Evolutionary conservation across 768 basidiomycete genomes (phyloP), one percentile per base, ranked within the genome.

Genomic region (Infundibulicybe gibba): DNA sequence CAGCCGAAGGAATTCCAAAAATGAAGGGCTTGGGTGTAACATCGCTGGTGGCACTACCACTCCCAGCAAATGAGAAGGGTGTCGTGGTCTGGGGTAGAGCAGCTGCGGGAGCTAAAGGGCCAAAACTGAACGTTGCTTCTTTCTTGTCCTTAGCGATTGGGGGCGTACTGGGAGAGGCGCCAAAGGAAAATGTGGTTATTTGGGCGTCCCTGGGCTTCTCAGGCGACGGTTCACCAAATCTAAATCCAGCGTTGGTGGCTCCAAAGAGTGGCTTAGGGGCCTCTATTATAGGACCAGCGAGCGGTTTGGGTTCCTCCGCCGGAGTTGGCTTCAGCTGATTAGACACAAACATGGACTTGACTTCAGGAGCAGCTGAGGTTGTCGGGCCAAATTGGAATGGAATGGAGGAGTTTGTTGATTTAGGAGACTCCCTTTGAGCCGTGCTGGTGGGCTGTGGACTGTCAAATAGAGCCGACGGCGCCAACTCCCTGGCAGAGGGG

Each of bases 21-120:
- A 68, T 35, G 50, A 87, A 85, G 10, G 75, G 60, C 53, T 80
- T 81, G 5, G 77, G 67, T 8, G 68, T 67, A 50, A 76, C 72
- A n/a, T 71, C 61, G 35, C 72, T 53, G 19, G 58, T 61, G 17
- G 65, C 58, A 39, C 75, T 58, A 32, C 75, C 71, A 15, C 63
- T 58, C 6, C 61, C 56, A 3, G 69, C 42, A 13, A 68, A 49
- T 12, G 68, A 43, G 41, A 70, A 49, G 1, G 69, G 50, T 21
- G 65, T 47, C 25, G 54, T 21, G 15, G 65, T 49, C 16, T 58
- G 49, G 19, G 65, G 49, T 5, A n/a, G n/a, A n/a, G 59, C 38
- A 15, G 56, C 48, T 33, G 67, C 52, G n/a, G n/a, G n/a, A n/a
- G n/a, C n/a, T n/a, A n/a, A n/a, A 17, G 61, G 49, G 3, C 65